Percentiles rank a stretch among this genome's conserved stretches.
These are phyloP conservation scores for Peniophora sp. DNA, from an alignment of 1,284 basidiomycete genomes.

Conservation along the genomic window DNA sequence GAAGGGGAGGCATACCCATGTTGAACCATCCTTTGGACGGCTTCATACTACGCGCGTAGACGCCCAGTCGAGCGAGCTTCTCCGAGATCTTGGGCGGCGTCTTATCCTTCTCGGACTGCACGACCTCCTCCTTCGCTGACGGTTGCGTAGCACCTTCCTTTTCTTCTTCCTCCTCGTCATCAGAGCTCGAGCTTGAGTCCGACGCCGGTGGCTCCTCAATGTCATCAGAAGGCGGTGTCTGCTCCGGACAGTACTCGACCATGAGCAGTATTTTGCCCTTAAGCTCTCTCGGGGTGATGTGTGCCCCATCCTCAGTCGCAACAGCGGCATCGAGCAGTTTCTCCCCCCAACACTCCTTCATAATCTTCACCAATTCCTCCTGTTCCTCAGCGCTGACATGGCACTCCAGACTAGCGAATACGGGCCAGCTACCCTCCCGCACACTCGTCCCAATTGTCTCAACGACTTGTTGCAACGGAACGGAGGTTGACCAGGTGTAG, in stretches of 20 bases:
- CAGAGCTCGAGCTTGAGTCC: neutral
- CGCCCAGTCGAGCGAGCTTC: constrained; percentile 40
- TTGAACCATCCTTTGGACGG: constrained; percentile 40
- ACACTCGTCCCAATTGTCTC: constrained; percentile 40
- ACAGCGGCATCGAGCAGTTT: constrained; percentile 38
- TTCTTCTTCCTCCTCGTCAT: constrained; percentile 3
- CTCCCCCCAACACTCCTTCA: constrained; percentile 48
- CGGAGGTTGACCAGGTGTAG: constrained; percentile 41
- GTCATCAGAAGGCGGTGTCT: constrained; percentile 5
- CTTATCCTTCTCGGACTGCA: neutral
- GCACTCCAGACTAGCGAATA: constrained; percentile 59
- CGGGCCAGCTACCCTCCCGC: constrained; percentile 39
- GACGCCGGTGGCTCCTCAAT: neutral
- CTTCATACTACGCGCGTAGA: constrained; percentile 54
- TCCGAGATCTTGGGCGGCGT: constrained; percentile 31
- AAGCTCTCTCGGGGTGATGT: constrained; percentile 38
- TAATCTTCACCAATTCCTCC: constrained; percentile 44
- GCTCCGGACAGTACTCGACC: constrained; percentile 51
- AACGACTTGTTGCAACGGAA: constrained; percentile 43
- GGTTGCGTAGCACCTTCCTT: constrained; percentile 1
- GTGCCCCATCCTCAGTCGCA: constrained; percentile 12
- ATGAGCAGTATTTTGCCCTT: constrained; percentile 51
- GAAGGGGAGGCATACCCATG: constrained; percentile 22
- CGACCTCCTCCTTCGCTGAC: too few relatives aligned
- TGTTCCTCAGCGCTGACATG: constrained; percentile 48